phyloP scores from a whole-genome alignment of 176 grass and related monocot species.

The Musa troglodytarum region DNA sequence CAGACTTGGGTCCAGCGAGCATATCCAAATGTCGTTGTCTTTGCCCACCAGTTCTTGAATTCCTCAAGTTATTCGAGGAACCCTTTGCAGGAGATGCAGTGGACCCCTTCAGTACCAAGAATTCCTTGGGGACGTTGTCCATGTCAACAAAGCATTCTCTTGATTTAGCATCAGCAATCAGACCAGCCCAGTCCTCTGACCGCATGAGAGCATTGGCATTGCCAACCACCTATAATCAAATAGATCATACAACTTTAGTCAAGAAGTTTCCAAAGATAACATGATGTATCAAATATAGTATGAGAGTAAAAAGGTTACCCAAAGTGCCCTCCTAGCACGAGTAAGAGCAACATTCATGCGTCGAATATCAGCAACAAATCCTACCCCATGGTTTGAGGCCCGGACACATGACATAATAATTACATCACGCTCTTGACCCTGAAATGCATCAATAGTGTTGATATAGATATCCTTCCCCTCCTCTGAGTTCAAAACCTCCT shows the following conservation, averaged over 20 bases:
- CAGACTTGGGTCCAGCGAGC: conserved; percentile 54
- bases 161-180: conserved; percentile 74
- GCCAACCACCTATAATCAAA: conserved; percentile 67
- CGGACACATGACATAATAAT: conserved; percentile 99
- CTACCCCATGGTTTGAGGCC: conserved; percentile 90
- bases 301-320: conserved; percentile 36
- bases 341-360: conserved; percentile 99
- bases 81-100: conserved; percentile 45
- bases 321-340: conserved; percentile 82
- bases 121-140: conserved; percentile 87
- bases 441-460: conserved; percentile 99
- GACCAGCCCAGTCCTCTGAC: conserved; percentile 81
- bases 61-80: conserved; percentile 49
- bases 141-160: conserved; percentile 87
- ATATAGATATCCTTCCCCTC: conserved; percentile 99
- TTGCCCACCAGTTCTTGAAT: conserved; percentile 49
- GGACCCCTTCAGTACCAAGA: conserved; percentile 44
- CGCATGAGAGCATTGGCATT: conserved; percentile 95
- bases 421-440: conserved; percentile 94
- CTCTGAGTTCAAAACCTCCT: conserved; percentile 65
- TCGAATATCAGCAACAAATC: conserved; percentile 96
- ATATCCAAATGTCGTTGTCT: conserved; percentile 49
- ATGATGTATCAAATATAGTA: background rate
- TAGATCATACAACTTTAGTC: background rate
- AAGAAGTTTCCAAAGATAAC: no score